phyloP scores from a whole-genome alignment of 2,329 filamentous ascomycete genomes.

The Hypoxylon sp. region DNA sequence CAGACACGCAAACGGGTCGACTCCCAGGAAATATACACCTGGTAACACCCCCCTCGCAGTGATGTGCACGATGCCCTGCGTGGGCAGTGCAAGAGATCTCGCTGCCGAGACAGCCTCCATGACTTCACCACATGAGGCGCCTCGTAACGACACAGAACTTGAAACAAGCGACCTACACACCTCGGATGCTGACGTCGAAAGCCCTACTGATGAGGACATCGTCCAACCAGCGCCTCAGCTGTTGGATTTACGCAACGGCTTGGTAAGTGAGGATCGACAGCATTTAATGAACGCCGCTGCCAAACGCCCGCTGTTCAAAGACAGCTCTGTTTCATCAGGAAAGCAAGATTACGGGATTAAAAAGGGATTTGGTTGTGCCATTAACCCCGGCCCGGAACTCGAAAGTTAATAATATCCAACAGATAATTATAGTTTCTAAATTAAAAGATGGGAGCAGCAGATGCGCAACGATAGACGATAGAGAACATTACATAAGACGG shows the following conservation, averaged over 20 bases:
- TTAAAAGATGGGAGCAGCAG: neutral
- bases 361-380: neutral
- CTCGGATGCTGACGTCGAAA: conserved; percentile 50
- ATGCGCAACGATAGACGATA: neutral
- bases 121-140: conserved; percentile 38
- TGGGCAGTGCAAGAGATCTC: conserved; percentile 20
- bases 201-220: conserved; percentile 45
- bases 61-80: conserved; percentile 9
- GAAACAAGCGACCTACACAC: conserved; percentile 46
- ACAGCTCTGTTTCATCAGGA: conserved; percentile 11
- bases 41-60: conserved; percentile 23
- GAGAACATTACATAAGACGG: neutral
- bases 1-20: neutral
- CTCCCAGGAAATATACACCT: conserved; percentile 18
- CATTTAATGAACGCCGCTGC: neutral
- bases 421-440: neutral
- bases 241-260: neutral
- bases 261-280: neutral
- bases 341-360: conserved; percentile 5
- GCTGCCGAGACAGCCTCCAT: conserved; percentile 40
- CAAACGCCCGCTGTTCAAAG: conserved; percentile 7
- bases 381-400: neutral
- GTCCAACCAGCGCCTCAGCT: conserved; percentile 17
- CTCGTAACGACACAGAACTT: conserved; percentile 32
- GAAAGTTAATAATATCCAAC: neutral